phyloP scores from a whole-genome alignment of 176 grass and related monocot genomes.

The Poa annua region DNA sequence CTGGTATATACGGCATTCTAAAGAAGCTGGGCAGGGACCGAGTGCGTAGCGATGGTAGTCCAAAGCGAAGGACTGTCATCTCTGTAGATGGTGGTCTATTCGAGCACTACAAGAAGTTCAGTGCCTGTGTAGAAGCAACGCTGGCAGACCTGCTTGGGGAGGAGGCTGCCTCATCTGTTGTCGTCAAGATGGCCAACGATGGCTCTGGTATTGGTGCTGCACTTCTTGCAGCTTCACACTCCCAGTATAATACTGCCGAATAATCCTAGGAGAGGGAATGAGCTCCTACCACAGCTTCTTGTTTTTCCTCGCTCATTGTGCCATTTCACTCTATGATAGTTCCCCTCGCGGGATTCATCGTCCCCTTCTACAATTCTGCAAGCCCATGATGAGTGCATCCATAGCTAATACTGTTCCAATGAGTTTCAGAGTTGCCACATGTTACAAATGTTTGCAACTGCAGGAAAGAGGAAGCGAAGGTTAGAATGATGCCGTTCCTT shows the following conservation, averaged over 20 bases:
- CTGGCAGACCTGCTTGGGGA: constrained; percentile 69
- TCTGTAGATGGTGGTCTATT: constrained; percentile 85
- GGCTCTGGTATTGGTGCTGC: constrained; percentile 86
- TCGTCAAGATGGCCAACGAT: constrained; percentile 83
- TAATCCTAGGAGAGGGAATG: constrained; percentile 41
- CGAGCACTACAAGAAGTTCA: constrained; percentile 89
- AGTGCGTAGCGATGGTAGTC: constrained; percentile 22
- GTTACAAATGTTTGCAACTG: constrained; percentile 30
- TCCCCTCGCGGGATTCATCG: constrained; percentile 1
- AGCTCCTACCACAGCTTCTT: constrained; percentile 24
- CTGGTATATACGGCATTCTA: constrained; percentile 81
- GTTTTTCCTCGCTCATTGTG: constrained; percentile 4
- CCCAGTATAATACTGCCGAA: constrained; percentile 56
- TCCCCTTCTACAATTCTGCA: constrained; percentile 27
- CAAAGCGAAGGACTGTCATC: constrained; percentile 55
- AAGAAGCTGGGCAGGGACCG: constrained; percentile 76
- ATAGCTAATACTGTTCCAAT: constrained; percentile 31
- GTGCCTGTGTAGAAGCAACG: constrained; percentile 57
- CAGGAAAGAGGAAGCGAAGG: constrained; percentile 38
- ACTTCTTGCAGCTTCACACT: constrained; percentile 83
- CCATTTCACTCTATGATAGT: constrained; percentile 22
- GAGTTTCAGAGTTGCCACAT: constrained; percentile 36
- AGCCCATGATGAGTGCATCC: constrained; percentile 40
- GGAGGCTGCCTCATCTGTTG: constrained; percentile 58
- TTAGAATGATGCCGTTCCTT: constrained; percentile 46